Conservation (phyloP, 2,329 filamentous ascomycete genomes). For the Alternaria brassicae region DNA sequence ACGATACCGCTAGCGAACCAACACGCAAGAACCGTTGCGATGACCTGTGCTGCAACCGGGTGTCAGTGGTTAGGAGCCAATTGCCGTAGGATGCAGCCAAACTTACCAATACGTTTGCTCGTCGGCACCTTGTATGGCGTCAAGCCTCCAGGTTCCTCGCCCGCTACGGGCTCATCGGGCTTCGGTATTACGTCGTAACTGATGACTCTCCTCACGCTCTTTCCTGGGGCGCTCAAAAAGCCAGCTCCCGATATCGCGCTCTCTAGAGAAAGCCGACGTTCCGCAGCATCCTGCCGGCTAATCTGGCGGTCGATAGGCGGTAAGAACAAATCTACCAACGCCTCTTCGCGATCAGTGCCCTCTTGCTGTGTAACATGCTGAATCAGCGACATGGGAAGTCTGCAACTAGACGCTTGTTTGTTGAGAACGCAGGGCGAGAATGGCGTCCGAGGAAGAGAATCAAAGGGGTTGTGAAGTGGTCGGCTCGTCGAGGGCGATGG, state of each 20-base stretch:
- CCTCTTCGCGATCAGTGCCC: slow-evolving; percentile 57
- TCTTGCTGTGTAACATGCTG: slow-evolving; percentile 61
- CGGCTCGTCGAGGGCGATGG: slow-evolving; percentile 10
- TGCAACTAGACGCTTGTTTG: slow-evolving; percentile 18
- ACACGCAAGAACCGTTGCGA: slow-evolving; percentile 46
- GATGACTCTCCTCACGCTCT: slow-evolving; percentile 51
- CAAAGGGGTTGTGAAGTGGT: slow-evolving; percentile 3
- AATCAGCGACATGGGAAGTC: slow-evolving; percentile 57
- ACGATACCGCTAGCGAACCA: slow-evolving; percentile 52
- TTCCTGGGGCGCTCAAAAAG: slow-evolving; percentile 30
- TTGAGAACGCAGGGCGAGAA: slow-evolving; percentile 16
- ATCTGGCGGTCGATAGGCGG: slow-evolving; percentile 43
- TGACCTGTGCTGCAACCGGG: slow-evolving; percentile 40
- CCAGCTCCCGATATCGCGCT: slow-evolving; percentile 34
- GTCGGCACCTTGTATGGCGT: slow-evolving; percentile 59
- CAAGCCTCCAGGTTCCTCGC: slow-evolving; percentile 54
- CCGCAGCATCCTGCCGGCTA: slow-evolving; percentile 38
- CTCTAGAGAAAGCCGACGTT: slow-evolving; percentile 41
- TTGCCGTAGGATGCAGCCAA: slow-evolving; percentile 16
- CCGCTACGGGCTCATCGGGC: slow-evolving; percentile 41
- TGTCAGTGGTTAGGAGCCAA: slow-evolving; percentile 17
- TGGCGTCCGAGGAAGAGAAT: slow-evolving; percentile 2
- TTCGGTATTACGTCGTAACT: slow-evolving; percentile 59
- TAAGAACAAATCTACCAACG: slow-evolving; percentile 46
- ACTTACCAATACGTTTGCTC: slow-evolving; percentile 43